A percentile compares a stretch with the other conserved stretches of the same genome.
Conservation (phyloP, 2,329 filamentous ascomycete species). For the Fusarium fracticaudum region DNA sequence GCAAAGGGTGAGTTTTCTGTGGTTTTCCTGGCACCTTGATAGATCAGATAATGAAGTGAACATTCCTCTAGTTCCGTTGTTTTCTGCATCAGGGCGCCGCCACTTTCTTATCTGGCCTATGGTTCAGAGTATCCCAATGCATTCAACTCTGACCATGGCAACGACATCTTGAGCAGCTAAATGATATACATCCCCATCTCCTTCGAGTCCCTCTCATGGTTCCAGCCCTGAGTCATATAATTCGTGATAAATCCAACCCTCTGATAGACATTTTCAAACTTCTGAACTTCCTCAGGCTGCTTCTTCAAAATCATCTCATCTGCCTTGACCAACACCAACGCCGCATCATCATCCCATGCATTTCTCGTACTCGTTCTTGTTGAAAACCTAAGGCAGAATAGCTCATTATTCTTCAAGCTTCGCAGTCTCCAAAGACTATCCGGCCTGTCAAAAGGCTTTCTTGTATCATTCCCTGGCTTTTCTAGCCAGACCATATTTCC, state of each 20-base stretch:
- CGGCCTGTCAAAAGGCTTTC: slow-evolving; percentile 9
- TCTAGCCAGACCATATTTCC: slow-evolving; percentile 3
- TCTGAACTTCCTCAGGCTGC: slow-evolving; percentile 26
- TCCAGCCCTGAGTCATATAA: slow-evolving; percentile 28
- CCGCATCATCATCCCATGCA: slow-evolving; percentile 30
- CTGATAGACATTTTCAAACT: slow-evolving; percentile 27
- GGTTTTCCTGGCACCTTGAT: background rate
- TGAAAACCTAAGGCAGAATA: slow-evolving; percentile 26
- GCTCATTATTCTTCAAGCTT: background rate
- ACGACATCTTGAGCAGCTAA: background rate
- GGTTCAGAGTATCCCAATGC: too few relatives aligned
- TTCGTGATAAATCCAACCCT: slow-evolving; percentile 28
- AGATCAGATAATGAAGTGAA: background rate
- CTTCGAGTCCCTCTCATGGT: slow-evolving; percentile 14
- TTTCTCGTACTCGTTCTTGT: slow-evolving; percentile 1
- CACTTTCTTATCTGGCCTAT: background rate
- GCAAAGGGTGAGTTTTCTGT: too few relatives aligned
- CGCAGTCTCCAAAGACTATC: slow-evolving; percentile 30
- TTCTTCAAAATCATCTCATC: background rate
- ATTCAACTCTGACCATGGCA: rapidly evolving
- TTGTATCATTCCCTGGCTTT: background rate
- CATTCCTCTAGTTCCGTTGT: background rate
- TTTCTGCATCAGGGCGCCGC: background rate
- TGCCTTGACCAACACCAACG: slow-evolving; percentile 26
- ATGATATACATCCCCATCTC: slow-evolving; percentile 28